phyloP scores from a whole-genome alignment of 2,329 filamentous ascomycete genomes.

The Pseudocercospora eumusae region DNA sequence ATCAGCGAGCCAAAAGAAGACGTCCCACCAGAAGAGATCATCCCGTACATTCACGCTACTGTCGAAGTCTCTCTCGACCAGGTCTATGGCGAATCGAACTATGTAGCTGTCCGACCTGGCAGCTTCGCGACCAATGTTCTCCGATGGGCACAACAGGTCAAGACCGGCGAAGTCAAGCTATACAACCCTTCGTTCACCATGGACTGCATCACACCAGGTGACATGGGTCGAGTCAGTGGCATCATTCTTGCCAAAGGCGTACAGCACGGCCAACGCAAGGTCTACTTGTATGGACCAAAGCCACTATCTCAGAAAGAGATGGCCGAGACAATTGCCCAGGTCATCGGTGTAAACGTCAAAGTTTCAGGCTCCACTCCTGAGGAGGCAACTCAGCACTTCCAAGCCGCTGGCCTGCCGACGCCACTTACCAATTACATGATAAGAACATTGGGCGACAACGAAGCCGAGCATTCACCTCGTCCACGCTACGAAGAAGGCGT shows the following conservation, averaged over 20 bases:
- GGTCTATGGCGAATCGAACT: conserved; percentile 43
- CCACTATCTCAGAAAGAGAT: conserved; percentile 38
- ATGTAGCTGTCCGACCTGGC: conserved; percentile 47
- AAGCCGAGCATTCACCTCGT: conserved; percentile 7
- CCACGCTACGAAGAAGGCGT: conserved; percentile 28
- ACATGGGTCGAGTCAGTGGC: conserved; percentile 51
- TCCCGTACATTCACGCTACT: conserved; percentile 48
- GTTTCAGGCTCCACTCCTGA: conserved; percentile 29
- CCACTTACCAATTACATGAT: conserved; percentile 28
- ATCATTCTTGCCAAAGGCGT: conserved; percentile 43
- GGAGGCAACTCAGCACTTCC: conserved; percentile 26
- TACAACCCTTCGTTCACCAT: conserved; percentile 36
- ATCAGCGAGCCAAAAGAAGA: conserved; percentile 31
- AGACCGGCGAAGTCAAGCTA: conserved; percentile 39
- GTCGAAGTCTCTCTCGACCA: conserved; percentile 49
- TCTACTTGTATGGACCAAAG: conserved; percentile 45
- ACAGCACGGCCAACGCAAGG: conserved; percentile 33
- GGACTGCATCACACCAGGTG: conserved; percentile 47
- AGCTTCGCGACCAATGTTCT: conserved; percentile 50
- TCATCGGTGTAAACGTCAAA: conserved; percentile 40
- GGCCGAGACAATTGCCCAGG: conserved; percentile 36
- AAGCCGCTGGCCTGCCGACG: conserved; percentile 13
- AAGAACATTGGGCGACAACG: conserved; percentile 10
- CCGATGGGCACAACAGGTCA: conserved; percentile 36
- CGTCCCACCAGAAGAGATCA: conserved; percentile 37